phyloP scores from a whole-genome alignment of 192 early-diverging fungal genomes.

The Paraglomus brasilianum region DNA sequence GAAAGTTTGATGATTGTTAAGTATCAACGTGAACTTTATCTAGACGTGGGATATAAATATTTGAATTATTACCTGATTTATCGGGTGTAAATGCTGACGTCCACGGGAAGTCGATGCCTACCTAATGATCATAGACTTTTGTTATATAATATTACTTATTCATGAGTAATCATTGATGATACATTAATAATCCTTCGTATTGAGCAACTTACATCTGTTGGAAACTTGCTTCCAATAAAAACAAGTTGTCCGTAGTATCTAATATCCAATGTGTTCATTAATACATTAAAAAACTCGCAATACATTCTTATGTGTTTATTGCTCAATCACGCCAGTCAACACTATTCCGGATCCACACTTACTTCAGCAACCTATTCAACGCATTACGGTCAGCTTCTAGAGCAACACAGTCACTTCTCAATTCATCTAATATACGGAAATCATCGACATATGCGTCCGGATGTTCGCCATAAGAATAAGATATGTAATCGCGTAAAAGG shows the following conservation, averaged over 20 bases:
- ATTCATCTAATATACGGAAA: constrained; percentile 76
- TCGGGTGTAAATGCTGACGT: constrained; percentile 62
- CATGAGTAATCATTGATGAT: constrained; percentile 16
- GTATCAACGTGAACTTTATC: not conserved
- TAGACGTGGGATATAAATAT: not conserved
- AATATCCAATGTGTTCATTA: not conserved
- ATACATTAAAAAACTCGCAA: not conserved
- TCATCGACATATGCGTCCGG: constrained; percentile 85
- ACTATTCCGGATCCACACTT: constrained; percentile 26
- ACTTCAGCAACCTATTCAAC: constrained; percentile 66
- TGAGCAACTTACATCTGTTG: constrained; percentile 68
- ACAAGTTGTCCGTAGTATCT: constrained; percentile 88
- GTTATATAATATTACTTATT: not conserved
- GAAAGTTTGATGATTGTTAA: not conserved
- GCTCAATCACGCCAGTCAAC: not conserved
- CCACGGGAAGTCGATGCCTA: constrained; percentile 73
- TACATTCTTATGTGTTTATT: not conserved
- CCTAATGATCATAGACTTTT: constrained; percentile 36
- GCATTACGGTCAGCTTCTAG: constrained; percentile 62
- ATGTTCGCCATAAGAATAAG: constrained; percentile 78
- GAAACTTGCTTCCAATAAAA: constrained; percentile 83
- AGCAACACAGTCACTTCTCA: constrained; percentile 68
- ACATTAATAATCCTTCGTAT: not conserved
- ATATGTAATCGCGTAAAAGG: constrained; percentile 67
- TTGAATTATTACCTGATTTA: constrained; percentile 23